Percentiles rank a stretch among this genome's conserved stretches.
These are phyloP conservation scores for Cubamyces sp. DNA, from an alignment of 768 basidiomycete species.

Conservation along the genomic window DNA sequence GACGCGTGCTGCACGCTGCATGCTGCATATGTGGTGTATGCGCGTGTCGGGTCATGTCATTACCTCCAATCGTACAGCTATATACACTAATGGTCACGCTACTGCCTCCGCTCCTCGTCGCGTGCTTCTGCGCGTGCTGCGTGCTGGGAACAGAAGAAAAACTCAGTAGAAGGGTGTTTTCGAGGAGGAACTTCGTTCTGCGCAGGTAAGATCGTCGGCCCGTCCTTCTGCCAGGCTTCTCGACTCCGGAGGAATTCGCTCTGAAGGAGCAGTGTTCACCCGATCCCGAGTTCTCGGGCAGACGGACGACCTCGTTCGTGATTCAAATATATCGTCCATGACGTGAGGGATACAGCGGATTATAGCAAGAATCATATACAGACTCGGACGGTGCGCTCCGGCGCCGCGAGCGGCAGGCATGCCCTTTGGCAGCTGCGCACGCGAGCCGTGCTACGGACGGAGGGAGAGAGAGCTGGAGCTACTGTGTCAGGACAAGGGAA, in stretches of 20 bases:
- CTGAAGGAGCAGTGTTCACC: no score
- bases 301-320: no score
- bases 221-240: no score
- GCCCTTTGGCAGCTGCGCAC: no score
- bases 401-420: background rate
- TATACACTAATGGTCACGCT: constrained; percentile 22
- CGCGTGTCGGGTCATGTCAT: constrained; percentile 7
- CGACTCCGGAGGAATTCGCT: no score
- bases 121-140: no score
- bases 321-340: constrained; percentile 1
- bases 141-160: no score
- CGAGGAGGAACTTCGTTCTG: background rate
- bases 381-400: constrained; percentile 6
- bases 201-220: background rate
- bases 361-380: constrained; percentile 22
- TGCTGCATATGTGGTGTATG: no score
- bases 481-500: background rate
- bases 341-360: constrained; percentile 19
- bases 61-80: constrained; percentile 2
- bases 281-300: no score
- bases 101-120: constrained; percentile 15
- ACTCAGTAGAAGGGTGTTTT: no score
- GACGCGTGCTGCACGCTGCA: no score
- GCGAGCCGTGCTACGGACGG: no score
- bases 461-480: background rate